Conservation (phyloP, 352 stramenopile genomes). For the Elongisporangium senticosum region DNA sequence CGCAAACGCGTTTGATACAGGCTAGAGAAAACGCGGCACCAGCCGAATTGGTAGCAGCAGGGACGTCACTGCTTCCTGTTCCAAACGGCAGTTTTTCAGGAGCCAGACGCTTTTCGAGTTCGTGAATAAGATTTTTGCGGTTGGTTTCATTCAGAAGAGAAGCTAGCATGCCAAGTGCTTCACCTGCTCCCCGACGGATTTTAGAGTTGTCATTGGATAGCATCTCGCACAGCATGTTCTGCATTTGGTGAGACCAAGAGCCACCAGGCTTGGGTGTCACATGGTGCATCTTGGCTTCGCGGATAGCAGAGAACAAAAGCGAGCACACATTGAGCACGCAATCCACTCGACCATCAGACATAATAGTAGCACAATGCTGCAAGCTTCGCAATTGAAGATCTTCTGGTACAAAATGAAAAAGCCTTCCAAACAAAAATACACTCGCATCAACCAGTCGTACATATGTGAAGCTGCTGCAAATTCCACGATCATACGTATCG, state of each 20-base stretch:
- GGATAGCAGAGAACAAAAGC: conserved; percentile 60
- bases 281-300: conserved; percentile 35
- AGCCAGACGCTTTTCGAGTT: conserved; percentile 66
- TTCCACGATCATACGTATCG: conserved; percentile 23
- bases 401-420: conserved; percentile 79
- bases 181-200: conserved; percentile 67
- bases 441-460: conserved; percentile 75
- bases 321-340: conserved; percentile 79
- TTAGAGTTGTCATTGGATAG: conserved; percentile 53
- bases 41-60: conserved; percentile 14
- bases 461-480: conserved; percentile 75
- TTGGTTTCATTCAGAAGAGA: conserved; percentile 40
- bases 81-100: conserved; percentile 44
- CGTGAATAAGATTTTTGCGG: conserved; percentile 50
- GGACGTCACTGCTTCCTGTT: conserved; percentile 8
- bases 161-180: conserved; percentile 60
- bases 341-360: conserved; percentile 54
- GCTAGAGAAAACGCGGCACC: conserved; percentile 71
- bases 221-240: conserved; percentile 80
- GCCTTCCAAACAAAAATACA: conserved; percentile 63
- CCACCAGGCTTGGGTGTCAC: conserved; percentile 3
- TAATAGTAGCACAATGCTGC: conserved; percentile 64
- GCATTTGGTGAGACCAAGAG: conserved; percentile 46
- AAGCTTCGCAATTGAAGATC: conserved; percentile 79
- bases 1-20: conserved; percentile 75